Percentiles rank a stretch among this genome's conserved stretches.
phyloP scores from a whole-genome alignment of 805 yeast genomes.

The Yarrowia sp. region DNA sequence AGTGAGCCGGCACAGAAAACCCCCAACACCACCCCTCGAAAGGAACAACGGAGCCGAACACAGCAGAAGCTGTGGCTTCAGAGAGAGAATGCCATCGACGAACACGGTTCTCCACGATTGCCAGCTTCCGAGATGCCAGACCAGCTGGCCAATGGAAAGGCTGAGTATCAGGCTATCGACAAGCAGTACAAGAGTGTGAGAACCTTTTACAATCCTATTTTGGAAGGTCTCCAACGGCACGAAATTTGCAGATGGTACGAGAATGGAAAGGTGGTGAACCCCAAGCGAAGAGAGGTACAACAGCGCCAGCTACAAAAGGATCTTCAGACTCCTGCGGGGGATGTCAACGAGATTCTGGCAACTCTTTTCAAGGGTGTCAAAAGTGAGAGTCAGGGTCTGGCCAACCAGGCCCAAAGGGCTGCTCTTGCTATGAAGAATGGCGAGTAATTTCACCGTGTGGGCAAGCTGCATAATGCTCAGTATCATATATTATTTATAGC shows the following conservation, averaged over 20 bases:
- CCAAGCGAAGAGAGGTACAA: constrained; percentile 33
- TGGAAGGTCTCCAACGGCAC: constrained; percentile 54
- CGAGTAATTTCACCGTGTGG: neutral
- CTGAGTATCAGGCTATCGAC: constrained; percentile 42
- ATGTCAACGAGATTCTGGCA: neutral
- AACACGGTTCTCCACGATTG: constrained; percentile 1
- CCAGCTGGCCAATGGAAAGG: neutral
- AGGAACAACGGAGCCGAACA: constrained; percentile 45
- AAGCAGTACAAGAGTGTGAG: constrained; percentile 69
- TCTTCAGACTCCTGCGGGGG: neutral
- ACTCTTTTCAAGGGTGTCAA: constrained; percentile 17
- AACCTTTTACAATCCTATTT: constrained; percentile 66
- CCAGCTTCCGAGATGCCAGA: neutral
- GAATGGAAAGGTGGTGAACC: constrained; percentile 24
- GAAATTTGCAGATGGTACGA: constrained; percentile 22
- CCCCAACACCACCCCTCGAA: neutral
- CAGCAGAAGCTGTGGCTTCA: constrained; percentile 81
- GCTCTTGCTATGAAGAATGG: constrained; percentile 16
- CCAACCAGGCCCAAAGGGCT: constrained; percentile 22
- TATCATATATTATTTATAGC: constrained; percentile 8
- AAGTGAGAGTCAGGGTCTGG: constrained; percentile 6
- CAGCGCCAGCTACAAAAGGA: neutral
- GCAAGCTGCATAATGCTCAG: neutral
- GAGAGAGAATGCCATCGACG: constrained; percentile 30
- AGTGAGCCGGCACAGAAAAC: neutral